Conservation (phyloP, 2,329 filamentous ascomycete species). For the Cladorrhinum sp. region DNA sequence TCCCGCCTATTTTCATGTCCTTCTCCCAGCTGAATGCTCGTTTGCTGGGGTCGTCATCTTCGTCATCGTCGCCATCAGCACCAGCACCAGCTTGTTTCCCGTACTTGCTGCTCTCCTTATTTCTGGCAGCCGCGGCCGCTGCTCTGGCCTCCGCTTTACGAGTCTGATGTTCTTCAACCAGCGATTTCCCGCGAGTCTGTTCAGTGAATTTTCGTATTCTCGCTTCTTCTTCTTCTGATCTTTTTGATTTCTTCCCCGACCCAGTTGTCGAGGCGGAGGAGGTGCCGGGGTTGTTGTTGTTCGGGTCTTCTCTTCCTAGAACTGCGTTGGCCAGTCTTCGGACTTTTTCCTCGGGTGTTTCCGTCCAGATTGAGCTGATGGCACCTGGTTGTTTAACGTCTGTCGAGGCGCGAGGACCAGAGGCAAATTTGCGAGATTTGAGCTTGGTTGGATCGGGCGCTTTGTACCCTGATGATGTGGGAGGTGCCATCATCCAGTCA, state of each 20-base stretch:
- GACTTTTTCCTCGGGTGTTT: conserved; percentile 85
- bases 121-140: conserved; percentile 17
- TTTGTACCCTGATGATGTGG: conserved; percentile 51
- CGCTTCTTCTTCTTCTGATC: conserved; percentile 52
- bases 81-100: no score
- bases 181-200: conserved; percentile 53
- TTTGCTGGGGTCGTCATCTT: conserved; percentile 87
- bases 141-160: conserved; percentile 21
- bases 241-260: conserved; percentile 41
- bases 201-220: conserved; percentile 50
- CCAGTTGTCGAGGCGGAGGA: conserved; percentile 26
- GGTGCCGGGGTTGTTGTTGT: conserved; percentile 15
- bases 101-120: conserved; percentile 7
- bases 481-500: conserved; percentile 79
- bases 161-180: conserved; percentile 57
- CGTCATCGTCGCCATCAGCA: conserved; percentile 51
- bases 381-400: conserved; percentile 32
- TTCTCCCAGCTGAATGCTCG: conserved; percentile 88
- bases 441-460: conserved; percentile 81
- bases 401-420: conserved; percentile 46
- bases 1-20: conserved; percentile 77
- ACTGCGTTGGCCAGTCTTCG: conserved; percentile 77
- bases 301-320: conserved; percentile 61
- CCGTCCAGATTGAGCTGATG: conserved; percentile 78
- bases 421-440: conserved; percentile 78